Evolutionary conservation across 75 land plant species (phyloP).

Genomic region (Larix kaempferi): DNA sequence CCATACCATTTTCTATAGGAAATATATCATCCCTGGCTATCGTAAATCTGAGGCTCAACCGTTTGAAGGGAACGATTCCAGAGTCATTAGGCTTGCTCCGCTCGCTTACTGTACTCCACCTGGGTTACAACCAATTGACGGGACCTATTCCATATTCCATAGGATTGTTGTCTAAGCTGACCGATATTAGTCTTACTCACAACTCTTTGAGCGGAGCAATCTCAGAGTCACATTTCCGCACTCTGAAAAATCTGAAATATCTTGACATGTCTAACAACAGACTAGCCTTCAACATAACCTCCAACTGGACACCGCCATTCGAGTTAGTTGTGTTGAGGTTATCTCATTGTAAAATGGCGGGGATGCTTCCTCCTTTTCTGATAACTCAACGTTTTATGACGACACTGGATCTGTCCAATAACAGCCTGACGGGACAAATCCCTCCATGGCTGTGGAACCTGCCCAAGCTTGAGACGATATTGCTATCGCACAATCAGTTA

Average conservation of each 20-base stretch:
- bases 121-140: constrained; percentile 50
- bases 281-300: neutral
- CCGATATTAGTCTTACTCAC: neutral
- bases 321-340: neutral
- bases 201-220: neutral
- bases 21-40: constrained; percentile 5
- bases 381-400: neutral
- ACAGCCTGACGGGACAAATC: neutral
- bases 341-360: neutral
- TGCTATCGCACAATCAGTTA: neutral
- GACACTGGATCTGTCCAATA: neutral
- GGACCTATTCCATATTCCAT: constrained; percentile 51
- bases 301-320: constrained; percentile 2
- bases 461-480: neutral
- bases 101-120: constrained; percentile 35
- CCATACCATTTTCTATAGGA: constrained; percentile 20
- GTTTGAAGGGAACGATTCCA: constrained; percentile 44
- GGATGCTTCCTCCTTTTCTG: neutral
- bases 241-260: neutral
- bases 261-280: neutral
- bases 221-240: neutral
- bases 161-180: constrained; percentile 20
- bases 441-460: neutral
- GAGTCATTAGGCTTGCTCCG: constrained; percentile 40
- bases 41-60: constrained; percentile 43